A percentile compares a stretch with the other conserved stretches of the same genome.
Evolutionary conservation across 2,329 filamentous ascomycete species (phyloP).

Genomic region (Colletotrichum coccodes): DNA sequence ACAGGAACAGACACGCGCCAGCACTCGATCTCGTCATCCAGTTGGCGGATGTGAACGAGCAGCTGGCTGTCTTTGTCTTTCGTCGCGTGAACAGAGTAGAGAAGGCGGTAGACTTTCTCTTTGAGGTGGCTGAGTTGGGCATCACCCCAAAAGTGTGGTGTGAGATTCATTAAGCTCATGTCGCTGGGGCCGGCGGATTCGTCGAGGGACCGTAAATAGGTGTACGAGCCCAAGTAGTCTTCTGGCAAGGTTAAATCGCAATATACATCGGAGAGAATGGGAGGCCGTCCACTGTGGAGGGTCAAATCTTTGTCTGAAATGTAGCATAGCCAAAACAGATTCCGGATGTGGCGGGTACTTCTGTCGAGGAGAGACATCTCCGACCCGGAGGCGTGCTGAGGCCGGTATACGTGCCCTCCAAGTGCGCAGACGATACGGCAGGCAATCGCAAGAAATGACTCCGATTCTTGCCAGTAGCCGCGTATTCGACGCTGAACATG

Average conservation of each 20-base stretch:
- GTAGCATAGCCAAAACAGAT: constrained; percentile 42
- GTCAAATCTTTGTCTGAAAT: constrained; percentile 40
- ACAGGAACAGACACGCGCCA: constrained; percentile 41
- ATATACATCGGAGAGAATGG: constrained; percentile 26
- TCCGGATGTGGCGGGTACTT: constrained; percentile 17
- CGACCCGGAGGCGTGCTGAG: background rate
- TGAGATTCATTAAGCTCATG: no score
- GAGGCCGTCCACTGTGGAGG: constrained; percentile 36
- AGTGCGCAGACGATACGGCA: background rate
- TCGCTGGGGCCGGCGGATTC: background rate
- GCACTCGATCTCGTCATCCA: constrained; percentile 45
- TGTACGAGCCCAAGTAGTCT: background rate
- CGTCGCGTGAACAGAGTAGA: background rate
- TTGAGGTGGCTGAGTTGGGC: background rate
- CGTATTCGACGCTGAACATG: background rate
- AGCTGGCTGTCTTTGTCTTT: constrained; percentile 13
- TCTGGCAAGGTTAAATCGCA: background rate
- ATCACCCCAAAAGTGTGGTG: background rate
- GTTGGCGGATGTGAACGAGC: constrained; percentile 38
- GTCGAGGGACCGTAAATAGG: background rate
- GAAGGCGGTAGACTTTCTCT: constrained; percentile 7
- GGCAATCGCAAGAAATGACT: background rate
- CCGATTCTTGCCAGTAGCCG: constrained; percentile 13
- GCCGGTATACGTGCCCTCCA: background rate
- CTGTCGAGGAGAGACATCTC: background rate